Base-by-base conservation (phyloP, 768 basidiomycete genomes). In the Rhizopogon vinicolor region DNA sequence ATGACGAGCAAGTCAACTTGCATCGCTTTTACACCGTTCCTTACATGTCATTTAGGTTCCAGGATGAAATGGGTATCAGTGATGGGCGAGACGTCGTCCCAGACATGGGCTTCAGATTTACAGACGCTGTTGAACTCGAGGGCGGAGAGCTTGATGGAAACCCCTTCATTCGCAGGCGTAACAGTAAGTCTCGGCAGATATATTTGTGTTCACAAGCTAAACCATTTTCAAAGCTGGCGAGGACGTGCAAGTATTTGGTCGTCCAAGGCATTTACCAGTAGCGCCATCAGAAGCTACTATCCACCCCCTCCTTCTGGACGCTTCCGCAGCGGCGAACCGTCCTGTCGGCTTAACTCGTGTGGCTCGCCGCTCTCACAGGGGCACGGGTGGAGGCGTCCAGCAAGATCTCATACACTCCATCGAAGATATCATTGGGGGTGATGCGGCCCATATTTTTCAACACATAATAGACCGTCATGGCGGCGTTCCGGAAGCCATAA, bases 271-370 rank as follows among this genome's bases (percentile, higher is more conserved):
- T 57, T 67, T 68, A 3, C 70, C 78, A 33, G 65, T 78, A 9
- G 74, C 80, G 22, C 78, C 79, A n/a, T 76, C 82, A 25, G 89
- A 91, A 62, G 76, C 86, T 14, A 87, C 85, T 10, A 84, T 86
- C 0, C 94, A 96, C 64, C 93, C 93, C 5, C 76, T 96, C 7
- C 79, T 96, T 13, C 64, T 91, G 19, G 89, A 95, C 57, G 78
- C 75, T 31, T 78, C 84, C 6, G 63, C 70, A 6, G 68, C 71
- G 14, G 63, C 75, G 5, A 76, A 72, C 57, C 84, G 81, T 44
- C 72, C 79, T 33, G 58, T 73, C 9, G 74, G 71, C 42, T 74
- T 81, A 46, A 68, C 77, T 43, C 76, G 87, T 53, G 68, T 71
- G 51, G 60, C 78, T 9, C 82, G 86, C 48, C 81, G 84, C 44